These are phyloP conservation scores for Vitis vinifera DNA, from an alignment of 164 flowering plant species.

Conservation along the genomic window DNA sequence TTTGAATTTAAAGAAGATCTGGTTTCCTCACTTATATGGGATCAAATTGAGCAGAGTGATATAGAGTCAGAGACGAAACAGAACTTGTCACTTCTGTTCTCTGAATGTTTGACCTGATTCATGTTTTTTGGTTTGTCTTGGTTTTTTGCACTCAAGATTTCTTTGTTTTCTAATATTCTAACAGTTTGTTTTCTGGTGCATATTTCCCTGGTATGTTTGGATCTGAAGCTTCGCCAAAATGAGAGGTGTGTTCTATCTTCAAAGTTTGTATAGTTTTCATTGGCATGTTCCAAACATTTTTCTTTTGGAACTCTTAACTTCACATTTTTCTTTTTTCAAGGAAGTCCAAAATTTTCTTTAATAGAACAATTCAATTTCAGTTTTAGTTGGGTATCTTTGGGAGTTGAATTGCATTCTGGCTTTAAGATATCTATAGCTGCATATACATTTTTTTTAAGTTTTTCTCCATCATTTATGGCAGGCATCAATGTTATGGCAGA, in stretches of 20 bases:
- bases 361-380: background rate
- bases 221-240: slow-evolving; percentile 72
- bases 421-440: background rate
- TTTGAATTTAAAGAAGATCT: too few relatives aligned
- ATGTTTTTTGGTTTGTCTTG: background rate
- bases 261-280: background rate
- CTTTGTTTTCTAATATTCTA: slow-evolving; percentile 12
- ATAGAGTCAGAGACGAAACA: background rate
- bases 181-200: slow-evolving; percentile 16
- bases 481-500: slow-evolving; percentile 96
- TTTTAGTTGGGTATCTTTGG: background rate
- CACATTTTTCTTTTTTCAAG: background rate
- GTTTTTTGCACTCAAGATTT: background rate
- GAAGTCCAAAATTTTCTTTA: background rate
- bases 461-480: slow-evolving; percentile 32
- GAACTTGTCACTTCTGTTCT: background rate
- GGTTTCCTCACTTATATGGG: too few relatives aligned
- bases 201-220: slow-evolving; percentile 19
- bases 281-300: background rate
- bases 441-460: background rate
- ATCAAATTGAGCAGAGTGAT: too few relatives aligned
- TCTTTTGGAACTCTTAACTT: background rate
- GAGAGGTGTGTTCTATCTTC: slow-evolving; percentile 61
- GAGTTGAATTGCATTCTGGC: background rate
- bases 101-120: background rate